Conservation (phyloP, 2,329 filamentous ascomycete species). For the Trichoderma sp. region DNA sequence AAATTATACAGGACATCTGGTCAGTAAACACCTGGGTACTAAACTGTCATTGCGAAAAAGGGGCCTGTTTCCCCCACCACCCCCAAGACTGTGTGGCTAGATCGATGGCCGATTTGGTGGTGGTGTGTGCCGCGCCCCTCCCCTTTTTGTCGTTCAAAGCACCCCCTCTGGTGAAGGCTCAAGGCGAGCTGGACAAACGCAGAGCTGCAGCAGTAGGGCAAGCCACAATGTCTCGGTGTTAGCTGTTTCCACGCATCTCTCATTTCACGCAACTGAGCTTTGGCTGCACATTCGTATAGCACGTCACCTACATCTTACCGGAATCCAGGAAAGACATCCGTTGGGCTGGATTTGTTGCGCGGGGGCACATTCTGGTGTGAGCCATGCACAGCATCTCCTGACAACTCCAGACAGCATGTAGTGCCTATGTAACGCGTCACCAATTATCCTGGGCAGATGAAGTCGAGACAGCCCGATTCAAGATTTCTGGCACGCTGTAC, state of each 20-base stretch:
- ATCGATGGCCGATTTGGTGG: slow-evolving; percentile 23
- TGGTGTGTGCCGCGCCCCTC: slow-evolving; percentile 12
- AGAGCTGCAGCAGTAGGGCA: not conserved
- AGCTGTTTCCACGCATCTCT: not conserved
- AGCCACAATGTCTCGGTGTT: slow-evolving; percentile 15
- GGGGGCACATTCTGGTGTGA: slow-evolving; percentile 9
- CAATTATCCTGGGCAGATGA: slow-evolving; percentile 5
- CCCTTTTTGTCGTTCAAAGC: not conserved
- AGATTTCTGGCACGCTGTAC: not conserved
- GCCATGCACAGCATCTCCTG: slow-evolving; percentile 24
- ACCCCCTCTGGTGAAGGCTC: not conserved
- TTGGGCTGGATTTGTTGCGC: slow-evolving; percentile 1
- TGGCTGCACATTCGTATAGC: slow-evolving; percentile 10
- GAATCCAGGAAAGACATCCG: slow-evolving; percentile 19
- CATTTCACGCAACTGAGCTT: not conserved
- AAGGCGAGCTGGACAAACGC: not conserved
- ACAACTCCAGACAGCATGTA: not conserved
- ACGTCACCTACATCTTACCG: slow-evolving; percentile 22
- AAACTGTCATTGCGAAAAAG: not conserved
- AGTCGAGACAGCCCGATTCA: not conserved
- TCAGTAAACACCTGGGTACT: not conserved
- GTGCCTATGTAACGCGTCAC: not conserved
- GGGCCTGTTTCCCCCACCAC: not conserved
- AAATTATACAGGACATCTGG: not conserved
- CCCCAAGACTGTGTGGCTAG: slow-evolving; percentile 12